Percentiles rank a stretch among this genome's conserved stretches.
phyloP scores from a whole-genome alignment of 495 filamentous ascomycete genomes.

The Gamarada debralockiae region DNA sequence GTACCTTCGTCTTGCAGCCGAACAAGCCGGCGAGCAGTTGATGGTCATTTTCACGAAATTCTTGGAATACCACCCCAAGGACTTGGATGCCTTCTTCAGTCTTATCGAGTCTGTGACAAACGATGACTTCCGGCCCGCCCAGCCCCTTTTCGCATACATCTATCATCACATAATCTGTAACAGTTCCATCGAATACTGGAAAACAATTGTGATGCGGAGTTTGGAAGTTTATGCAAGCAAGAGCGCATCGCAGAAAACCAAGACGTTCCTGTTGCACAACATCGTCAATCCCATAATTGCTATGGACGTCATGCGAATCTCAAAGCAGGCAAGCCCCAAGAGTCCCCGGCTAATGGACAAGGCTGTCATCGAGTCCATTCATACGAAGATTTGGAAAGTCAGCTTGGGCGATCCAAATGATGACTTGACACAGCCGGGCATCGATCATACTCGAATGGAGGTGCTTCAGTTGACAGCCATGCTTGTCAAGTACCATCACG shows the following conservation, averaged over 20 bases:
- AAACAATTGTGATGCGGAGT: slow-evolving; percentile 76
- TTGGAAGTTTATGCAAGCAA: slow-evolving; percentile 83
- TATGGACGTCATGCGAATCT: slow-evolving; percentile 84
- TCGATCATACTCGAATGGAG: slow-evolving; percentile 96
- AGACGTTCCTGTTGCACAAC: slow-evolving; percentile 88
- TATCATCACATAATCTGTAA: slow-evolving; percentile 80
- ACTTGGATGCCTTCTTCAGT: slow-evolving; percentile 82
- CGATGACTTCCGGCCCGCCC: slow-evolving; percentile 73
- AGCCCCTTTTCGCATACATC: slow-evolving; percentile 75
- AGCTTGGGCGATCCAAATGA: slow-evolving; percentile 80
- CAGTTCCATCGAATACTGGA: slow-evolving; percentile 86
- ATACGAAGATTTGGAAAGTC: slow-evolving; percentile 90
- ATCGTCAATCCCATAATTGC: slow-evolving; percentile 95
- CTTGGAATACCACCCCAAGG: slow-evolving; percentile 65
- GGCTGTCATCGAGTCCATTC: slow-evolving; percentile 83
- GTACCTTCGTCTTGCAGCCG: slow-evolving; percentile 74
- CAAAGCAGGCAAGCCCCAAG: slow-evolving; percentile 48
- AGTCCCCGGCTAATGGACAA: slow-evolving; percentile 79
- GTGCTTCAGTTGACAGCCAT: slow-evolving; percentile 90
- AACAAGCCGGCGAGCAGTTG: slow-evolving; percentile 84
- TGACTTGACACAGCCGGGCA: slow-evolving; percentile 77
- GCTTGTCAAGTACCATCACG: slow-evolving; percentile 88
- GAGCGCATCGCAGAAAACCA: slow-evolving; percentile 75
- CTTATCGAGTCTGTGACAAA: slow-evolving; percentile 80
- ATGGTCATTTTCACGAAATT: slow-evolving; percentile 83